Evolutionary conservation across 2,329 filamentous ascomycete species (phyloP), one percentile per base, ranked within the genome.

Genomic region (Penicillium sp.): DNA sequence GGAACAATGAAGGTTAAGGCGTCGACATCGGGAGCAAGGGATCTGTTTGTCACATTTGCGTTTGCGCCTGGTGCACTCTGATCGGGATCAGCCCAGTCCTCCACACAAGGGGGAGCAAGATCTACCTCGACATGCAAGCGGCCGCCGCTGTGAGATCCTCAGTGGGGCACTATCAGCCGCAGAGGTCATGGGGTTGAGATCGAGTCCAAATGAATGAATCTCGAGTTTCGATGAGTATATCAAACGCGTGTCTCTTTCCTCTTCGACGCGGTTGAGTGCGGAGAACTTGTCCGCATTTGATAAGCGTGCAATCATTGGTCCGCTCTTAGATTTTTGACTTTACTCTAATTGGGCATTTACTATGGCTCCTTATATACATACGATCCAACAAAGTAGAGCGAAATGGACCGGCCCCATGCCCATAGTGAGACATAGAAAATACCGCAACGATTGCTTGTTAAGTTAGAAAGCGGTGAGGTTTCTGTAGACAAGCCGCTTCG

Each of bases 381-480:
- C n/a, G n/a, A n/a, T n/a, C n/a, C n/a, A n/a, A n/a, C n/a, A n/a
- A n/a, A n/a, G n/a, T n/a, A n/a, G 71, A 6, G 76, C 75, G 5
- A 87, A 8, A 86, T 62, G 1, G 78, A 76, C 69, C 89, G 87
- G 60, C 89, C 84, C 81, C 82, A 86, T 1, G 86, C 85, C 64
- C 89, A 89, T 0, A 77, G 74, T 6, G 82, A n/a, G n/a, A n/a
- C n/a, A n/a, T n/a, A n/a, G n/a, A n/a, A n/a, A n/a, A n/a, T n/a
- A n/a, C n/a, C n/a, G n/a, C n/a, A n/a, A n/a, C n/a, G n/a, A n/a
- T n/a, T n/a, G n/a, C n/a, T n/a, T n/a, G n/a, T n/a, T n/a, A n/a
- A n/a, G n/a, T n/a, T n/a, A n/a, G n/a, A n/a, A n/a, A n/a, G n/a
- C n/a, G n/a, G n/a, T n/a, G n/a, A n/a, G n/a, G n/a, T n/a, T n/a